Evolutionary conservation across 306 rosid species (phyloP), one percentile per base, ranked within the genome.

Genomic region (Biancaea sappan): DNA sequence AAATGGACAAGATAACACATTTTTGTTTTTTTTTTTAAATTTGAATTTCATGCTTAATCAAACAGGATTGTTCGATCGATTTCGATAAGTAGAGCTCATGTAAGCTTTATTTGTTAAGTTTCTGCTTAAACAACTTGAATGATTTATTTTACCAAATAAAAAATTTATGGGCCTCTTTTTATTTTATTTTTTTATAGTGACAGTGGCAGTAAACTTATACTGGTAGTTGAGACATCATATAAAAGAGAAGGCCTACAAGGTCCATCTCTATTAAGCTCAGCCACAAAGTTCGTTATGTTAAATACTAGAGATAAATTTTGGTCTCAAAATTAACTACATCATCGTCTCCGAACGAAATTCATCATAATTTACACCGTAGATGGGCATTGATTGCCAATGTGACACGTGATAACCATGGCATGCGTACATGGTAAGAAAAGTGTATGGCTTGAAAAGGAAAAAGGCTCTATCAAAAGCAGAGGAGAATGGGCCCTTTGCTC

Each of bases 361-460:
- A 57, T 58, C 48, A n/a, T n/a, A 40, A 32, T 41, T 66, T 52
- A 65, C 56, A 57, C 40, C 1, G 54, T 66, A 59, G 72, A 44
- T 44, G 5, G 52, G 53, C 34, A 21, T 24, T 24, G 28, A 35
- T 14, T 52, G 22, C 58, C n/a, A n/a, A n/a, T n/a, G n/a, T n/a
- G n/a, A n/a, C n/a, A n/a, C n/a, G 50, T 48, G 5, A 63, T 71
- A 37, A 57, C 43, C 60, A 16, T 32, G 66, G 26, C 66, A 71
- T 56, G 78, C 71, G 77, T 75, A 41, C 59, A 54, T 79, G 64
- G 8, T 51, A 41, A 76, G 83, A 50, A 70, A 78, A 70, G 75
- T 63, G 26, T 47, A 10, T 53, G 46, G 69, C 88, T 72, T 72
- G 56, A 25, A 75, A 47, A 24, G 66, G 73, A 79, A 79, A 74